Conservation (phyloP, 2,329 filamentous ascomycete genomes). For the Beauveria caledonica region DNA sequence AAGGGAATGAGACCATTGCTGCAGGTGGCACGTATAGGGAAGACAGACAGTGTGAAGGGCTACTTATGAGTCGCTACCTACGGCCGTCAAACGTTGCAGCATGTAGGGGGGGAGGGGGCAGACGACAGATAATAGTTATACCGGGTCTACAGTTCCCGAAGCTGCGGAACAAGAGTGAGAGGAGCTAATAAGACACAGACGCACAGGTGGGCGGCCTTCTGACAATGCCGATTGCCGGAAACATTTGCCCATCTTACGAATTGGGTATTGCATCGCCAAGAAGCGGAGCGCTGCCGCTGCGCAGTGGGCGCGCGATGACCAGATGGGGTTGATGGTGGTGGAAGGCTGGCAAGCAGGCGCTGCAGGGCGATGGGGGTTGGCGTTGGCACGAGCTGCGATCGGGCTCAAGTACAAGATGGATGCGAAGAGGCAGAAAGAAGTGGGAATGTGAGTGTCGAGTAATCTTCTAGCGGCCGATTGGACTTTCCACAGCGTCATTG, state of each 20-base stretch:
- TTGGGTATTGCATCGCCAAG: not conserved
- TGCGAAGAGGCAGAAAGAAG: not conserved
- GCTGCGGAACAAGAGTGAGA: not conserved
- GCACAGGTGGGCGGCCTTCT: not conserved
- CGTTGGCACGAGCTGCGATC: not conserved
- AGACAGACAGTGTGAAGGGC: not conserved
- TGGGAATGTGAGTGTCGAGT: not conserved
- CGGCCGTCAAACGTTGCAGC: not conserved
- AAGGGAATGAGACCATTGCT: conserved; percentile 14
- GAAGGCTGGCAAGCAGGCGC: not conserved
- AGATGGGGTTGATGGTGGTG: not conserved
- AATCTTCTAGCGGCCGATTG: not conserved
- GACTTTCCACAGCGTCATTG: conserved; percentile 5
- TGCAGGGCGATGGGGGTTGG: not conserved
- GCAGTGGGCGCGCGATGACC: too few relatives aligned
- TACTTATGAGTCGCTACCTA: not conserved
- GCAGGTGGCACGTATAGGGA: not conserved
- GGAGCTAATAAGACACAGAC: not conserved
- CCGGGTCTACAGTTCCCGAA: not conserved
- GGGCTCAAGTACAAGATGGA: not conserved
- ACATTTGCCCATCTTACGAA: not conserved
- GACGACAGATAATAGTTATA: not conserved
- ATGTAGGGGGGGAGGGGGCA: not conserved
- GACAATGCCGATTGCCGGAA: not conserved
- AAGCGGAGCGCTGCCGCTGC: not conserved